Base-by-base conservation (phyloP, 2,329 filamentous ascomycete genomes). In the Cercospora sojina region DNA sequence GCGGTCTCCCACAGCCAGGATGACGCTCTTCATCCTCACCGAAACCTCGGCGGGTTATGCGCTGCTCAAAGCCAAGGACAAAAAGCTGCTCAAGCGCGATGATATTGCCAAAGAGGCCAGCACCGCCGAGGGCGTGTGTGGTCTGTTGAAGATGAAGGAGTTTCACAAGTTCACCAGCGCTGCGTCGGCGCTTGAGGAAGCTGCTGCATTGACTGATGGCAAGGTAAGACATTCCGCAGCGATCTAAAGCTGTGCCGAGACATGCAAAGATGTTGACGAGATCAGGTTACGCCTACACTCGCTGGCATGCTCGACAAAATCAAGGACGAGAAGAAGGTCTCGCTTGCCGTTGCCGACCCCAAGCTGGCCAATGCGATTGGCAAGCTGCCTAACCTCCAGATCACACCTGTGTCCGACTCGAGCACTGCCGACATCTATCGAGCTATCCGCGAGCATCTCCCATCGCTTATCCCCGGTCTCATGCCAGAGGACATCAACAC, bases 151-250 rank as follows among this genome's bases (percentile, higher is more conserved):
- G 83, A 86, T 98, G 79, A 98, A 98, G 86, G 90, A 94, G 80
- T 98, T 99, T 81, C 85, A 91, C 81, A 98, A 98, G 84, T 99
- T 97, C 82, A 92, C 97, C 79, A 97, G 92, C 80, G 93, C 95
- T 70, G 89, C 91, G 70, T 89, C 89, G 71, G 95, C 95, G 71
- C 85, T 99, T 67, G 91, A 96, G 79, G 94, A 99, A 84, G 92
- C 93, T 74, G 89, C 92, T 64, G 88, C 92, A 47, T 83, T 99
- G 69, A 91, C 92, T 72, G 94, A 98, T 77, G 93, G 93, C 80
- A 98, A 97, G 83, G 78, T 79, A 64, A 55, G 73, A 59, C 51
- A 12, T 60, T 59, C 18, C 23, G 32, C 53, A 18, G 29, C 35
- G 25, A 57, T 31, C 53, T 18, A 32, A 35, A 18, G 29, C 23